Conservation (phyloP, 2,329 filamentous ascomycete genomes). For the Trichoderma semiorbis region DNA sequence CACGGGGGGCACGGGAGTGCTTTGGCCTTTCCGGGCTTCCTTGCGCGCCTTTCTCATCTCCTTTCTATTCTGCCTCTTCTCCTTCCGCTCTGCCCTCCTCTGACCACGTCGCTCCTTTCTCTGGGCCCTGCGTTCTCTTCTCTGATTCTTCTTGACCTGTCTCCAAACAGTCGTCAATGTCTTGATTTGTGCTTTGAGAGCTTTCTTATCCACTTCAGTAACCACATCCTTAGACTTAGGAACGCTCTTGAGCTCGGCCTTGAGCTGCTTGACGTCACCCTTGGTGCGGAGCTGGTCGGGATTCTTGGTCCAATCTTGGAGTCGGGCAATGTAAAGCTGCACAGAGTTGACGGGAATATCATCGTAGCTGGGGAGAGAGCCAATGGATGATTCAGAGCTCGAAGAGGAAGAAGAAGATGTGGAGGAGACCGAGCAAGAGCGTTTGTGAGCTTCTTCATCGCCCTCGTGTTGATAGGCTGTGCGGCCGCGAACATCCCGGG, state of each 20-base stretch:
- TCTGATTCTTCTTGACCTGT: slow-evolving; percentile 30
- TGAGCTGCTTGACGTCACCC: slow-evolving; percentile 40
- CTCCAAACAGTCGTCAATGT: slow-evolving; percentile 44
- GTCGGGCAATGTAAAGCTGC: slow-evolving; percentile 41
- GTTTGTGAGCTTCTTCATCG: slow-evolving; percentile 22
- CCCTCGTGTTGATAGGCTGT: not conserved
- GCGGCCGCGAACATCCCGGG: not conserved
- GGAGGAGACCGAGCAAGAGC: slow-evolving; percentile 35
- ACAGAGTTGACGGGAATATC: slow-evolving; percentile 48
- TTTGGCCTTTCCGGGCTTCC: slow-evolving; percentile 28
- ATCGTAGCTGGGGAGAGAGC: slow-evolving; percentile 53
- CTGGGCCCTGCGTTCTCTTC: slow-evolving; percentile 30
- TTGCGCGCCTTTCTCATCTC: slow-evolving; percentile 31
- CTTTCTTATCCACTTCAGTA: slow-evolving; percentile 27
- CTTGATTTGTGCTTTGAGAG: slow-evolving; percentile 44
- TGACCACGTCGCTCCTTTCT: slow-evolving; percentile 30
- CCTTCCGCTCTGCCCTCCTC: slow-evolving; percentile 33
- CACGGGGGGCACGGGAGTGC: slow-evolving; percentile 5
- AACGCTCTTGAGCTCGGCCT: slow-evolving; percentile 42
- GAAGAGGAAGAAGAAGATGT: slow-evolving; percentile 34
- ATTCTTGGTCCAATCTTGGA: slow-evolving; percentile 48
- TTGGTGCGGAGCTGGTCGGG: slow-evolving; percentile 49
- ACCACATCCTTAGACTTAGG: slow-evolving; percentile 26
- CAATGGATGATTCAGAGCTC: slow-evolving; percentile 42
- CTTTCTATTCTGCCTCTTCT: slow-evolving; percentile 30